A percentile compares a stretch with the other conserved stretches of the same genome.
phyloP scores from a whole-genome alignment of 768 basidiomycete genomes.

The Neoboletus magnificus region DNA sequence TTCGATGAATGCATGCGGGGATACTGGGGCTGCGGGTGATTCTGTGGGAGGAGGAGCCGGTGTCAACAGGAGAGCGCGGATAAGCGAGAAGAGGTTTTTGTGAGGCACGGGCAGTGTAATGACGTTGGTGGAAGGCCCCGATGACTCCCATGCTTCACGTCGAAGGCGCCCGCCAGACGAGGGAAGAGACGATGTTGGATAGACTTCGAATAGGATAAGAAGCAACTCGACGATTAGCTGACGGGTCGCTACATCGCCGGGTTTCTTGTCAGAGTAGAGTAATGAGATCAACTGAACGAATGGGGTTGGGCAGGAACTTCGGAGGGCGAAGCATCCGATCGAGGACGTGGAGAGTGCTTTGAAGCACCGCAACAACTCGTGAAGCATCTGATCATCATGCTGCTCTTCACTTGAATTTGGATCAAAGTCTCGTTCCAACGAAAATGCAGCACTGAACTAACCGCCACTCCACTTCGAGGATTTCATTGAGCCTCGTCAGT shows the following conservation, averaged over 20 bases:
- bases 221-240: constrained; percentile 90
- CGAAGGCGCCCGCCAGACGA: constrained; percentile 39
- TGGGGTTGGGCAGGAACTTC: constrained; percentile 85
- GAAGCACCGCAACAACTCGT: constrained; percentile 89
- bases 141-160: constrained; percentile 58
- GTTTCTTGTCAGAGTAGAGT: constrained; percentile 96
- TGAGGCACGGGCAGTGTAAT: constrained; percentile 73
- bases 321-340: constrained; percentile 85
- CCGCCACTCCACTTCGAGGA: constrained; percentile 97
- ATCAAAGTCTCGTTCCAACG: constrained; percentile 6
- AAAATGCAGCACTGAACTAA: constrained; percentile 34
- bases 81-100: constrained; percentile 66
- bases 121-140: constrained; percentile 44
- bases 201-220: constrained; percentile 84
- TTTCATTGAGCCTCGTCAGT: constrained; percentile 80
- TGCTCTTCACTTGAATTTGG: constrained; percentile 79
- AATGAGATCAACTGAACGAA: constrained; percentile 80
- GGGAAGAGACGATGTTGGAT: constrained; percentile 68
- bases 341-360: constrained; percentile 90
- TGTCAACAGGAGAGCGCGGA: constrained; percentile 73
- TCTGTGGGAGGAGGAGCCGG: constrained; percentile 65
- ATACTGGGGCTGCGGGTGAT: constrained; percentile 56
- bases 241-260: constrained; percentile 86
- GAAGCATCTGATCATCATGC: constrained; percentile 91
- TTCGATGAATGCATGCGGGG: constrained; percentile 80